Percentiles rank a stretch among this genome's conserved stretches.
These are phyloP conservation scores for Puccinia novopanici DNA, from an alignment of 1,284 basidiomycete species.

Conservation along the genomic window DNA sequence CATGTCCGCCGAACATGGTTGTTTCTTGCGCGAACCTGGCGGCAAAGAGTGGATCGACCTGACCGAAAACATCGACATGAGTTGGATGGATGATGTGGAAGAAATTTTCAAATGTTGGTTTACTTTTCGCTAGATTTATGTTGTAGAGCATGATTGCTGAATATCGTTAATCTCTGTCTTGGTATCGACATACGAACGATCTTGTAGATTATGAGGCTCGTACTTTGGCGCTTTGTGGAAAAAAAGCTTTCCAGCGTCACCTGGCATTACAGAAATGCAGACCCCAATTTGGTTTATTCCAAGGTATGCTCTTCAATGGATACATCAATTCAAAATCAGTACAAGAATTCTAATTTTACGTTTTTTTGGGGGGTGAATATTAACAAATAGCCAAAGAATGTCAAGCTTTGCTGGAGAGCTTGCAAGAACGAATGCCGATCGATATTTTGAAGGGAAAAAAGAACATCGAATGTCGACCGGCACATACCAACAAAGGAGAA, in stretches of 20 bases:
- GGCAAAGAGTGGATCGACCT: slow-evolving; percentile 75
- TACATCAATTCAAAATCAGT: background rate
- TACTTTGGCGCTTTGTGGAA: slow-evolving; percentile 96
- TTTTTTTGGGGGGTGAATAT: background rate
- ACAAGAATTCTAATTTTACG: slow-evolving; percentile 29
- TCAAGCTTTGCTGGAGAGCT: slow-evolving; percentile 92
- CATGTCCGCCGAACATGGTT: slow-evolving; percentile 94
- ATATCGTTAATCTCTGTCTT: background rate
- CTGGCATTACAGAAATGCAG: slow-evolving; percentile 92
- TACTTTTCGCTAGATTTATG: background rate
- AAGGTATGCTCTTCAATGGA: slow-evolving; percentile 51
- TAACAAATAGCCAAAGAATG: slow-evolving; percentile 71
- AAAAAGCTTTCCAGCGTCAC: slow-evolving; percentile 95
- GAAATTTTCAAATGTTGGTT: slow-evolving; percentile 90
- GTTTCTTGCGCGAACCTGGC: slow-evolving; percentile 76
- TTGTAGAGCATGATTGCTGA: background rate
- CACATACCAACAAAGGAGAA: slow-evolving; percentile 73
- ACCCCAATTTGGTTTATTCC: slow-evolving; percentile 80
- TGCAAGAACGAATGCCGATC: slow-evolving; percentile 58
- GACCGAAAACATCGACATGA: slow-evolving; percentile 89
- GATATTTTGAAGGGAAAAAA: slow-evolving; percentile 74
- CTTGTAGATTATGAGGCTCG: slow-evolving; percentile 58
- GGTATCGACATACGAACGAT: background rate
- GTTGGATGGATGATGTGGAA: slow-evolving; percentile 92
- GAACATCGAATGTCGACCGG: slow-evolving; percentile 91